These are phyloP conservation scores for Brassica napus DNA, from an alignment of 345 rosid genomes.

Conservation along the genomic window Da-Ae NC_063435.1:26189501-26190000, in stretches of 20 bases:
- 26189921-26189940: not conserved
- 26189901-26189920: slow-evolving; percentile 66
- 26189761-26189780: slow-evolving; percentile 83
- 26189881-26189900: slow-evolving; percentile 61
- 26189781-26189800: slow-evolving; percentile 81
- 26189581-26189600: slow-evolving; percentile 36
- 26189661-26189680: slow-evolving; percentile 94
- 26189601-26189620: slow-evolving; percentile 67
- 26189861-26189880: slow-evolving; percentile 90
- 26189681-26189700: slow-evolving; percentile 86
- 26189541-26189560: slow-evolving; percentile 33
- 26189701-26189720: slow-evolving; percentile 65
- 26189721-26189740: slow-evolving; percentile 89
- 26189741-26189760: slow-evolving; percentile 94
- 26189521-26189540: slow-evolving; percentile 88
- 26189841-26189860: slow-evolving; percentile 87
- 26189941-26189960: not conserved
- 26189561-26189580: slow-evolving; percentile 40
- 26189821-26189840: slow-evolving; percentile 78
- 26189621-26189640: slow-evolving; percentile 94
- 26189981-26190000: slow-evolving; percentile 61
- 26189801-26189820: slow-evolving; percentile 89
- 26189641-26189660: slow-evolving; percentile 92
- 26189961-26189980: not conserved
- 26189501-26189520: slow-evolving; percentile 93